phyloP scores from a whole-genome alignment of 2,329 filamentous ascomycete species.

The Aspergillus sp. region DNA sequence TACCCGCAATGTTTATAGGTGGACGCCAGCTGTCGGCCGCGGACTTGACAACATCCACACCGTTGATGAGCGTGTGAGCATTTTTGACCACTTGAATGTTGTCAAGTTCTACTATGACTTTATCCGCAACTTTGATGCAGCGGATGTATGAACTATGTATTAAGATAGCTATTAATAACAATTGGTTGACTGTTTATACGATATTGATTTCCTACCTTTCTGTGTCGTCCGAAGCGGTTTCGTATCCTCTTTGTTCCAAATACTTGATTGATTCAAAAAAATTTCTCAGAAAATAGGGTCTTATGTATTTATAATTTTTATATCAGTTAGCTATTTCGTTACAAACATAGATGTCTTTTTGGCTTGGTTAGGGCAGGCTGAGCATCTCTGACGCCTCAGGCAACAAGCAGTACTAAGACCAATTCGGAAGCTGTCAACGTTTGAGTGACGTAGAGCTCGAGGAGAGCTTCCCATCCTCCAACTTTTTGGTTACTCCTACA shows the following conservation, averaged over 20 bases:
- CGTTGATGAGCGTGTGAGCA: background rate
- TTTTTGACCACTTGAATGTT: background rate
- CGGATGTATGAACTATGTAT: background rate
- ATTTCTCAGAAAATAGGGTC: too few relatives aligned
- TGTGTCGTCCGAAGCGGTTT: too few relatives aligned
- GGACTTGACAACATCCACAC: slow-evolving; percentile 1
- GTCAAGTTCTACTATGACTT: slow-evolving; percentile 2
- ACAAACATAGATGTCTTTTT: too few relatives aligned
- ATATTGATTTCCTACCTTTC: too few relatives aligned
- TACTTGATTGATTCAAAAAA: too few relatives aligned
- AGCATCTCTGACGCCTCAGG: too few relatives aligned
- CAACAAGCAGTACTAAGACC: background rate
- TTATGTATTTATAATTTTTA: too few relatives aligned
- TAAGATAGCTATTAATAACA: background rate
- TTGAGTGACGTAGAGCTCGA: background rate
- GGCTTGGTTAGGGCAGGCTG: too few relatives aligned
- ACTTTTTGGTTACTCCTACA: background rate
- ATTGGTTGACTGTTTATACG: too few relatives aligned
- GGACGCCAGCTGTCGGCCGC: background rate
- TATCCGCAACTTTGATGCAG: background rate
- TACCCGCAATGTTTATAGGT: slow-evolving; percentile 3
- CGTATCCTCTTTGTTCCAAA: too few relatives aligned
- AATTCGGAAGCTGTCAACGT: background rate
- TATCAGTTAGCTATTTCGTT: too few relatives aligned
- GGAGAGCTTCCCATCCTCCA: background rate